Evolutionary conservation across 2,329 filamentous ascomycete species (phyloP), one percentile per base, ranked within the genome.

Genomic region (Diaporthe sp.): DNA sequence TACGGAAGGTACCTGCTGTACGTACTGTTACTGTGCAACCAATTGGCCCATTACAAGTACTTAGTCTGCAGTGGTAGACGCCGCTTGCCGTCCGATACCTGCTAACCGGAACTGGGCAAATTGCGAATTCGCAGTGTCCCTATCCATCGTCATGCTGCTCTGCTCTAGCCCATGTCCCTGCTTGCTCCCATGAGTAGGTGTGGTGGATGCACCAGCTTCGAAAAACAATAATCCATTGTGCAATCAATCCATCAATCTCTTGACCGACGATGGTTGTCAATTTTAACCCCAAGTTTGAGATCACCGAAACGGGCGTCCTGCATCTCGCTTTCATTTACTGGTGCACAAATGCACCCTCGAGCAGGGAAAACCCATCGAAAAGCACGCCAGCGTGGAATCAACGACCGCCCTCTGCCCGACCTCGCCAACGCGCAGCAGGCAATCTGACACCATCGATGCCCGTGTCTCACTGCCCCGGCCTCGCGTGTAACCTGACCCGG

Each of bases 271-370:
- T 28, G 13, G 47, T 12, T 30, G 64, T 28, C 61, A 50, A 33
- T 10, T 7, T 47, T 35, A n/a, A n/a, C n/a, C n/a, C n/a, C n/a
- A 19, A 52, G n/a, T 7, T 38, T 17, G 22, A 25, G 3, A 54
- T 54, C 47, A 47, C 64, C 47, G 64, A 68, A 68, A 54, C 45
- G 64, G 64, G 64, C 64, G 33, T 68, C 64, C 47, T 68, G 64
- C 64, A 54, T 68, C 8, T 19, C 47, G 13, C 30, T 25, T 25
- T 54, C 45, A 40, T 52, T 22, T 54, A 35, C 33, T 68, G 64
- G 64, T 40, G 64, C 64, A 25, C 47, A 68, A 67, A n/a, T 61
- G 35, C 38, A 10, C 35, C 40, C 60, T 9, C 60, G 13, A 66
- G 60, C 60, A 66, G 40, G 42, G 38, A 66, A 66, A 33, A 64